phyloP scores from a whole-genome alignment of 495 filamentous ascomycete genomes.

The Penicillium longicatenatum region DNA sequence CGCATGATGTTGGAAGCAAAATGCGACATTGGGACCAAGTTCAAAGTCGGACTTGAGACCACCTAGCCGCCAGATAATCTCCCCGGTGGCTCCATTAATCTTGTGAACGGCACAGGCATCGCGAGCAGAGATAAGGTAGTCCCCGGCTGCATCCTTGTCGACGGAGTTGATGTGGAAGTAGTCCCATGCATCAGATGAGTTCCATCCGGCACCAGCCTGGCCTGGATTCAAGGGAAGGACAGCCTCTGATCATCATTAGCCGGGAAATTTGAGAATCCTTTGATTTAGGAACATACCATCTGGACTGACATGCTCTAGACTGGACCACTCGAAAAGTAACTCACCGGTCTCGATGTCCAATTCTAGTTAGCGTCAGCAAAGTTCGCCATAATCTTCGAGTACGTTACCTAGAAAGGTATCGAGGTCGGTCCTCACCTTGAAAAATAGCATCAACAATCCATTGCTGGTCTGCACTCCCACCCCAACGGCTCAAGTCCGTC shows the following conservation, averaged over 20 bases:
- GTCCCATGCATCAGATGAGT: constrained; percentile 42
- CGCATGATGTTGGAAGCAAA: constrained; percentile 63
- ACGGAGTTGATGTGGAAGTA: constrained; percentile 32
- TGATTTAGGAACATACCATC: constrained; percentile 37
- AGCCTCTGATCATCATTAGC: constrained; percentile 39
- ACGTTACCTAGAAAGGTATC: constrained; percentile 2
- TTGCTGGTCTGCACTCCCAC: constrained; percentile 26
- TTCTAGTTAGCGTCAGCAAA: constrained; percentile 29
- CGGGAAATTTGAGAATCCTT: background rate
- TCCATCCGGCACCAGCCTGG: constrained; percentile 31
- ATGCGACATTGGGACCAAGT: constrained; percentile 44
- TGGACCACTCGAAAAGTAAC: constrained; percentile 40
- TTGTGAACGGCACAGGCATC: constrained; percentile 50
- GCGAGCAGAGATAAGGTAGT: constrained; percentile 55
- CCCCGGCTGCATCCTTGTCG: constrained; percentile 34
- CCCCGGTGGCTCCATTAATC: constrained; percentile 53
- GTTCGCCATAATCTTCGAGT: no score
- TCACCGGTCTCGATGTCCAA: constrained; percentile 34
- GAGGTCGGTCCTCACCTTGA: constrained; percentile 24
- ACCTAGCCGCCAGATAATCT: constrained; percentile 54
- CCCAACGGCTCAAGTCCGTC: constrained; percentile 28
- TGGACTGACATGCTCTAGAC: constrained; percentile 35
- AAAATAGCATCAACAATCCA: constrained; percentile 39
- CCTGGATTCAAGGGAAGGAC: constrained; percentile 40
- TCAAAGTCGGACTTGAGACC: constrained; percentile 45